phyloP scores from a whole-genome alignment of 1,284 basidiomycete species.

The Irpex sp. region DNA sequence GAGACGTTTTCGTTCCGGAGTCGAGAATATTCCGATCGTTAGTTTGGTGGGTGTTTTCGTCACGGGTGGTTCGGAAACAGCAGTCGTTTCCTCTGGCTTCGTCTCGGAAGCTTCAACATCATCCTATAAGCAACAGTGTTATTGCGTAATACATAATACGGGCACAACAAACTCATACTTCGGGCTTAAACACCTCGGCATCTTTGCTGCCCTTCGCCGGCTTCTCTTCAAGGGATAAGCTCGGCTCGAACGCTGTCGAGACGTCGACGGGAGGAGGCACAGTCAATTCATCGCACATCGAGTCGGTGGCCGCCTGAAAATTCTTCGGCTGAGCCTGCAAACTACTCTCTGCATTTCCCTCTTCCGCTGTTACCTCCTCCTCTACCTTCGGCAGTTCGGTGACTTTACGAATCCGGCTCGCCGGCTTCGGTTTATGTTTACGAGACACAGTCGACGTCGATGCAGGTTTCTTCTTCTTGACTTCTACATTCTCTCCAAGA shows the following conservation, averaged over 20 bases:
- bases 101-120: not conserved
- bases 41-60: not conserved
- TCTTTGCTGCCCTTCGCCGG: not conserved
- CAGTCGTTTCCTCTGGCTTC: not conserved
- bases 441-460: not conserved
- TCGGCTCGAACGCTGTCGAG: slow-evolving; percentile 46
- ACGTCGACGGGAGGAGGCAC: slow-evolving; percentile 63
- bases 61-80: not conserved
- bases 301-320: slow-evolving; percentile 38
- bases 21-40: slow-evolving; percentile 42
- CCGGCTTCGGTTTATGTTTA: slow-evolving; percentile 17
- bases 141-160: not conserved
- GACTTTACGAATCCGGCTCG: slow-evolving; percentile 18
- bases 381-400: slow-evolving; percentile 39
- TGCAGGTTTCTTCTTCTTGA: slow-evolving; percentile 11
- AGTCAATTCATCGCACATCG: slow-evolving; percentile 60
- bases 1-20: slow-evolving; percentile 65
- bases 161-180: not conserved
- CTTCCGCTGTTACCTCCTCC: slow-evolving; percentile 17
- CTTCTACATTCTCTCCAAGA: slow-evolving; percentile 18
- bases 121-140: not conserved
- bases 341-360: slow-evolving; percentile 30
- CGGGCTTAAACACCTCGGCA: not conserved
- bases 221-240: slow-evolving; percentile 10
- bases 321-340: slow-evolving; percentile 8